Evolutionary conservation across 116 monocot species (phyloP), one percentile per base, ranked within the genome.

Genomic region (Zostera marina): DNA sequence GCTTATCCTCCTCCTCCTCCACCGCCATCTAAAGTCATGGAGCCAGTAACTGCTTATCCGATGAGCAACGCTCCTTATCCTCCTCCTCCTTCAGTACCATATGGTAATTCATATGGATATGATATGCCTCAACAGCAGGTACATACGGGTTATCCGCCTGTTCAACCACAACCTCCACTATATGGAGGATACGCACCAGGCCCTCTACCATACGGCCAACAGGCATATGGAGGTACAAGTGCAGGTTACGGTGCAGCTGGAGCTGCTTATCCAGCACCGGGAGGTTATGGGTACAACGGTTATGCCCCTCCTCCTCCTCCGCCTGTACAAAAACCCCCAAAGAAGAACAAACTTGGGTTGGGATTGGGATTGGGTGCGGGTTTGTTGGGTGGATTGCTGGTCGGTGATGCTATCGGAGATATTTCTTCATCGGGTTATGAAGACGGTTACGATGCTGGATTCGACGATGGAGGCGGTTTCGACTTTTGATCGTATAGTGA

Each of bases 331-430:
- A 42, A 63, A 61, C 70, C 78, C 22, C 63, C 25, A 43, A 73
- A 56, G 71, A 76, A 70, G 73, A 77, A 69, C 63, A 79, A 65
- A 1, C 51, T 71, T 1, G 84, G 84, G 10, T 23, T 77, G 65
- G 84, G 79, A n/a, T n/a, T n/a, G n/a, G n/a, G n/a, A 10, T 42
- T 79, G 11, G 84, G 79, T 0, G 76, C 76, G 12, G 84, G 83
- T 45, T 51, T 83, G 32, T 64, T 83, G 16, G 83, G 82, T 10
- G 83, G 83, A 9, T 58, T 83, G 14, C 47, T 79, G 26, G 58
- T 83, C 54, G 83, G 73, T 1, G 83, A 79, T 46, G 53, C 73
- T 64, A 42, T 84, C 43, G 74, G 71, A 2, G 74, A 82, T 40
- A 68, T 32, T 2, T 32, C 32, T 2, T 32, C 68, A 4, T 20